Base-by-base conservation (phyloP, 1,139 yeast species). In the Lodderomyces theae region DNA sequence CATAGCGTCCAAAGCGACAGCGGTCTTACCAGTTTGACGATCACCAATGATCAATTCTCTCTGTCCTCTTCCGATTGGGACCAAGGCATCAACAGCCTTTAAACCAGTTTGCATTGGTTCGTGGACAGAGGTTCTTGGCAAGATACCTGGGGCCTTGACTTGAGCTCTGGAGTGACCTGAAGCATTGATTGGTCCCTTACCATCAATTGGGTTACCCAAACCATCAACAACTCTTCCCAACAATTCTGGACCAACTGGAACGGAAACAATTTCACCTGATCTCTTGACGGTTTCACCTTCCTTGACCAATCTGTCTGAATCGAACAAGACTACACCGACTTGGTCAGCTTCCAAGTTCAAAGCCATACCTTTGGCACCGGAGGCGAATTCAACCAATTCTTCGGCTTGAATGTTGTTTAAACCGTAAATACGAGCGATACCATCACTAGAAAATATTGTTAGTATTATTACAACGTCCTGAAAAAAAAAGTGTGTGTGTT, bases 301-400 rank as follows among this genome's bases (percentile, higher is more conserved):
- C 80, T 89, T 90, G 74, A 94, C 97, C 58, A 84, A 81, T 73
- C 96, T 84, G 74, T 94, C 99, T 56, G 97, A 90, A 79, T 98
- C 98, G 80, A 94, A 94, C 77, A 94, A 80, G 78, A 94, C 99
- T 68, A 92, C 82, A 87, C 99, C 99, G 73, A 94, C 98, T 79
- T 92, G 97, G 72, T 95, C 97, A 61, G 98, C 96, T 78, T 94
- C 98, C 84, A 94, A 86, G 85, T 94, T 94, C 71, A 94, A 82
- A 65, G 98, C 98, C 99, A 94, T 94, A 86, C 98, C 99, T 79
- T 90, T 89, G 64, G 92, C 97, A 80, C 99, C 98, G 48, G 98
- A 89, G 50, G 97, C 80, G 80, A 94, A 94, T 78, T 94, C 98
- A 63, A 94, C 97, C 73, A 94, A 83, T 79, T 94, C 99, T 79